Percentiles rank a stretch among this genome's conserved stretches.
These are phyloP conservation scores for Myriosclerotinia duriaeana DNA, from an alignment of 2,329 filamentous ascomycete species.

Conservation along the genomic window DNA sequence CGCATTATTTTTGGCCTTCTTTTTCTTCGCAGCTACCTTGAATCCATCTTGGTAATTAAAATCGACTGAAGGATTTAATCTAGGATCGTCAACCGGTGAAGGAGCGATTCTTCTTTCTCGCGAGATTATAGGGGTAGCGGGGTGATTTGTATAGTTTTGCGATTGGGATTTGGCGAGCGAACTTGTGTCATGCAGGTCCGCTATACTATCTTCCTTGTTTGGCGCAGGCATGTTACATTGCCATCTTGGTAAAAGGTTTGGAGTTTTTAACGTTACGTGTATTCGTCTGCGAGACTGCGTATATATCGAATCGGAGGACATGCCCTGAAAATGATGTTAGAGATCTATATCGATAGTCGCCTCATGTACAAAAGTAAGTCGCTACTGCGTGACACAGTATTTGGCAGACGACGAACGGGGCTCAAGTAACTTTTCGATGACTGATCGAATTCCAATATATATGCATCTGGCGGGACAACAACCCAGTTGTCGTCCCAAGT, in stretches of 20 bases:
- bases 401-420: slow-evolving; percentile 19
- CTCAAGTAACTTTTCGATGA: not conserved
- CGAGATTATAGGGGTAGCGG: slow-evolving; percentile 30
- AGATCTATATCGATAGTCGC: slow-evolving; percentile 39
- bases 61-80: slow-evolving; percentile 52
- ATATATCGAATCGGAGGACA: slow-evolving; percentile 33
- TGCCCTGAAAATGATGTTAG: slow-evolving; percentile 38
- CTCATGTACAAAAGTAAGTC: slow-evolving; percentile 31
- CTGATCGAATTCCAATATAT: slow-evolving; percentile 5
- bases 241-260: slow-evolving; percentile 29
- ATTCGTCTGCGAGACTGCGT: slow-evolving; percentile 36
- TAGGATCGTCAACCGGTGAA: slow-evolving; percentile 50
- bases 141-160: slow-evolving; percentile 30
- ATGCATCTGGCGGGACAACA: not conserved
- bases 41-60: slow-evolving; percentile 56
- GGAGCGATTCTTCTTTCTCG: slow-evolving; percentile 28
- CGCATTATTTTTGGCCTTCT: slow-evolving; percentile 48
- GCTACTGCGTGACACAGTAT: slow-evolving; percentile 40
- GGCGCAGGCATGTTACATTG: slow-evolving; percentile 23
- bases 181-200: slow-evolving; percentile 35
- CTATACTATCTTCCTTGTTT: slow-evolving; percentile 27
- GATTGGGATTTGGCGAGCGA: slow-evolving; percentile 35
- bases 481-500: slow-evolving; percentile 26
- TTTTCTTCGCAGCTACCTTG: slow-evolving; percentile 56
- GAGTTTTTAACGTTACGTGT: slow-evolving; percentile 31